Conservation (phyloP, 2,329 filamentous ascomycete species). For the Trichoderma oligosporum region DNA sequence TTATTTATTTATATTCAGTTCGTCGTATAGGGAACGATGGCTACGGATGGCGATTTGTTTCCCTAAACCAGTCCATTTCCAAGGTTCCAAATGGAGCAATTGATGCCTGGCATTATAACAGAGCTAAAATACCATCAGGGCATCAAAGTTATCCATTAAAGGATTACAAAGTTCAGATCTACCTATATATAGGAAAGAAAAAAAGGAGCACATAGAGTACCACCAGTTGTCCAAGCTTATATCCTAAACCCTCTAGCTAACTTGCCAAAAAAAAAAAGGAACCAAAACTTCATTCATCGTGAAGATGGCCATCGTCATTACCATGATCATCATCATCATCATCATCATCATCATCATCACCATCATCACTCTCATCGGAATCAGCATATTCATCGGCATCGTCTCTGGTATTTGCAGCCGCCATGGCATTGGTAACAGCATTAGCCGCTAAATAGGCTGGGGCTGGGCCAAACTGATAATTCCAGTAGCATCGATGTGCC, state of each 20-base stretch:
- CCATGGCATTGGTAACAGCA: background rate
- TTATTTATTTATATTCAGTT: no score
- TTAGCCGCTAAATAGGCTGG: background rate
- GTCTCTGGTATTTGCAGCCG: background rate
- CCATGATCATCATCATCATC: background rate
- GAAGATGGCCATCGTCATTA: background rate
- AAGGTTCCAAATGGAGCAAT: no score
- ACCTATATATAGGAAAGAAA: no score
- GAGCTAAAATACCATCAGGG: no score
- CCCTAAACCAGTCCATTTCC: no score
- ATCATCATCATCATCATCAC: background rate
- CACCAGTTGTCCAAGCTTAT: background rate
- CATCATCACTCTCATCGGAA: background rate
- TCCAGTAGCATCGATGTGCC: constrained; percentile 5
- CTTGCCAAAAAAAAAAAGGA: background rate
- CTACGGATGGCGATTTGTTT: no score
- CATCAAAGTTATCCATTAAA: no score
- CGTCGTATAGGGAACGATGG: no score
- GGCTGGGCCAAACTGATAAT: background rate
- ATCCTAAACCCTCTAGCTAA: background rate
- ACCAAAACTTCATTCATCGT: background rate
- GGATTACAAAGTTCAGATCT: no score
- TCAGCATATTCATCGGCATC: background rate
- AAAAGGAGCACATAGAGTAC: background rate
- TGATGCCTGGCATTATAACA: no score